Evolutionary conservation across 495 filamentous ascomycete species (phyloP), one percentile per base, ranked within the genome.

Genomic region (Cercophora scortea): DNA sequence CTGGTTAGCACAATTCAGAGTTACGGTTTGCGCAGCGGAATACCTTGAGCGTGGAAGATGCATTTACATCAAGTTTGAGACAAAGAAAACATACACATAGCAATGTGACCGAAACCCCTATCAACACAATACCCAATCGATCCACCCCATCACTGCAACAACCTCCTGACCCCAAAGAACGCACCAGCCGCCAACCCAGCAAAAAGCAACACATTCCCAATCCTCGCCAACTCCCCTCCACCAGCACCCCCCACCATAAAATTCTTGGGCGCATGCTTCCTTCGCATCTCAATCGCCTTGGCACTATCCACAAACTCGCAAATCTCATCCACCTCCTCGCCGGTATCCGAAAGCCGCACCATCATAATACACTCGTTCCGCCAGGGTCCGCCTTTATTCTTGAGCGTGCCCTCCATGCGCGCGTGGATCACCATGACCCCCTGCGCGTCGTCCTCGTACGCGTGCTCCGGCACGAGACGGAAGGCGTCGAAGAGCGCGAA

Each of bases 361-460:
- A 71, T 63, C 61, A 73, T 50, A 9, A 73, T 51, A 33, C 71
- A 74, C 53, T 74, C 71, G 49, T 73, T 74, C 8, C 18, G 52
- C 68, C 70, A 74, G 15, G 59, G 35, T 4, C 48, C 56, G 2
- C 15, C 42, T 1, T 15, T 38, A 13, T 36, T 18, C 47, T 68
- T 66, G 12, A 65, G 50, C 0, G 51, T 47, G 4, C 65, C 66
- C 33, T 62, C 54, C 69, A 75, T 75, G 4, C 56, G 56, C 1
- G 66, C 65, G 41, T 69, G 50, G 12, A 74, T 53, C 7, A 66
- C 60, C 1, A 71, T 61, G 18, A 56, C 49, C 8, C 60, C 59
- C n/a, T 47, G 50, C 2, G 41, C 48, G 11, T 46, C 52, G 49
- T 73, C 70, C 41, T 71, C 69, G 53, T 63, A 62, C 18, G 72